These are phyloP conservation scores for Backusella morwellensis DNA, from an alignment of 192 early-diverging fungal genomes.

Conservation along the genomic window DNA sequence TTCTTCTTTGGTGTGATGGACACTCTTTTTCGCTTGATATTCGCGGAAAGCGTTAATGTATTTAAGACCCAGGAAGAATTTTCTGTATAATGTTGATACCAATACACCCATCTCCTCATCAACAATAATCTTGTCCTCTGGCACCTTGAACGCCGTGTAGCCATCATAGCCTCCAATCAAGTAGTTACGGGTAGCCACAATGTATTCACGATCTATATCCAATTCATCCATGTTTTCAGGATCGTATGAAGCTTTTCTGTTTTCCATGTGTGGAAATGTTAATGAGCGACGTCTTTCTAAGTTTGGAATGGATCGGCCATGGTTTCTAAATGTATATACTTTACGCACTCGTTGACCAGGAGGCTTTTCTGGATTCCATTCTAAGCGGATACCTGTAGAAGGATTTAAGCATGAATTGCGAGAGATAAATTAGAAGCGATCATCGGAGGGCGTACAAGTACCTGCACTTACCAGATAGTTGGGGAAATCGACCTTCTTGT, in stretches of 20 bases:
- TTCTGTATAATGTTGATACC: conserved; percentile 50
- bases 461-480: conserved; percentile 39
- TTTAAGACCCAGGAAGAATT: conserved; percentile 60
- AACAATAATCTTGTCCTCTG: conserved; percentile 44
- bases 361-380: conserved; percentile 50
- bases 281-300: not conserved
- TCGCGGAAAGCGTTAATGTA: conserved; percentile 54
- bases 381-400: conserved; percentile 47
- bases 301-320: not conserved
- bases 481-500: conserved; percentile 69
- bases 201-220: conserved; percentile 47
- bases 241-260: conserved; percentile 29
- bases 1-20: not conserved
- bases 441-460: not conserved
- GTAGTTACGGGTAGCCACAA: conserved; percentile 59
- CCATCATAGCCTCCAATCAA: conserved; percentile 65
- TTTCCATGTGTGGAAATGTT: conserved; percentile 9
- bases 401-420: not conserved
- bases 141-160: conserved; percentile 40
- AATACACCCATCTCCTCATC: conserved; percentile 64
- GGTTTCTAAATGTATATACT: conserved; percentile 28
- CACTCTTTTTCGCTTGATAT: conserved; percentile 18
- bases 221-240: conserved; percentile 39
- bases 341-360: conserved; percentile 51
- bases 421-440: not conserved